A percentile compares a stretch with the other conserved stretches of the same genome.
These are phyloP conservation scores for Debaryomycetaceae sp. DNA, from an alignment of 1,139 yeast genomes.

Conservation along the genomic window DNA sequence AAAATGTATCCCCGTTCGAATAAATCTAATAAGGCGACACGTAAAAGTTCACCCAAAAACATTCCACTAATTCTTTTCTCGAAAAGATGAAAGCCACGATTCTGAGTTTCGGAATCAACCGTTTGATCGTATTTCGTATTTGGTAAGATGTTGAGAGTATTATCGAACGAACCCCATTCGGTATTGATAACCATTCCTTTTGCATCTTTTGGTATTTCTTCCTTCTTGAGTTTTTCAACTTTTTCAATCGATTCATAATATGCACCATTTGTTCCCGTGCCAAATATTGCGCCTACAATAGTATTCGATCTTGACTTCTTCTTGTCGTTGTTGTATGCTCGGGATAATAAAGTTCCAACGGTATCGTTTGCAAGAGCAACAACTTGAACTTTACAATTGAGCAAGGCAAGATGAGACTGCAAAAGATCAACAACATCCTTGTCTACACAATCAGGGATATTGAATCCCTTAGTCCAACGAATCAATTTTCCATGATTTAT, in stretches of 20 bases:
- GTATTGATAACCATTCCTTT: constrained; percentile 87
- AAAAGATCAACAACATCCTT: constrained; percentile 72
- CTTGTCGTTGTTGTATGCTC: constrained; percentile 70
- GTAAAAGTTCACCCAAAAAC: constrained; percentile 86
- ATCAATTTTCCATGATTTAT: constrained; percentile 73
- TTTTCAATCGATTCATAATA: constrained; percentile 71
- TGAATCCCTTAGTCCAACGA: constrained; percentile 95
- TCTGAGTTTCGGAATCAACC: constrained; percentile 73
- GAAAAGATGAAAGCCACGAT: constrained; percentile 82
- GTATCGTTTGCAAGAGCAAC: constrained; percentile 94
- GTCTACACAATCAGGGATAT: constrained; percentile 79
- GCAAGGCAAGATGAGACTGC: constrained; percentile 62
- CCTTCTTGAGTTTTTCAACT: constrained; percentile 61
- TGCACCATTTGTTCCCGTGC: constrained; percentile 97
- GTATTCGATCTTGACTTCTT: constrained; percentile 63
- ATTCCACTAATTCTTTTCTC: constrained; percentile 93
- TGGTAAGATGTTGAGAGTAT: constrained; percentile 68
- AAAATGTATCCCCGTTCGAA: constrained; percentile 56
- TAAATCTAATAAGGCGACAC: constrained; percentile 69
- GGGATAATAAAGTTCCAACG: constrained; percentile 84
- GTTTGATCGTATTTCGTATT: constrained; percentile 67
- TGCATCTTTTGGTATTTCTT: constrained; percentile 42
- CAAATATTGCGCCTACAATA: constrained; percentile 83
- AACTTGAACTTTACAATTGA: constrained; percentile 63
- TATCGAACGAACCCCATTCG: constrained; percentile 97